Conservation (phyloP, 352 stramenopile genomes). For the Hyaloperonospora arabidopsidis region DNA sequence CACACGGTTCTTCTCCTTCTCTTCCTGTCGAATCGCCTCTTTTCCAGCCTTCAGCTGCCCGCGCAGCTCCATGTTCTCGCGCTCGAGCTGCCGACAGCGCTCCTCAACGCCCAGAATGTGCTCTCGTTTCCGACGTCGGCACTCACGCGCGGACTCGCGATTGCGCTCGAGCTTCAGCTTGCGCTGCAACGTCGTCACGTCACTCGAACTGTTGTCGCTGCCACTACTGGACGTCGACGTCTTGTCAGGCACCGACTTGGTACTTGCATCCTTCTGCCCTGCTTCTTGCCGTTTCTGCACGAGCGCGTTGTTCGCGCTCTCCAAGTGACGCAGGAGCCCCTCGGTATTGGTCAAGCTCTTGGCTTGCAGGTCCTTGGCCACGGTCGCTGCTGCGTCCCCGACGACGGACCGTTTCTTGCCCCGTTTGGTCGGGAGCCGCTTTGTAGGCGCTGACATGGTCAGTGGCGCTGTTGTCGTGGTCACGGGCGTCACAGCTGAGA, state of each 20-base stretch:
- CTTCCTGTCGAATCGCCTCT: slow-evolving; percentile 78
- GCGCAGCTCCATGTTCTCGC: slow-evolving; percentile 89
- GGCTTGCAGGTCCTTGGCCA: slow-evolving; percentile 19
- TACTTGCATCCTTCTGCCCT: slow-evolving; percentile 12
- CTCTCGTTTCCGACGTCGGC: slow-evolving; percentile 81
- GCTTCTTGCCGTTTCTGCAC: slow-evolving; percentile 55
- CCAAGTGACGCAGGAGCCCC: slow-evolving; percentile 55
- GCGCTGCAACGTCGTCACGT: slow-evolving; percentile 45
- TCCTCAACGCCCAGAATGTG: slow-evolving; percentile 78
- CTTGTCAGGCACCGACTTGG: too few relatives aligned
- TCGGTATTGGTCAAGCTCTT: slow-evolving; percentile 50
- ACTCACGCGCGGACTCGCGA: slow-evolving; percentile 86
- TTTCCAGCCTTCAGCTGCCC: slow-evolving; percentile 85
- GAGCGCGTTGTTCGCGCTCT: slow-evolving; percentile 66
- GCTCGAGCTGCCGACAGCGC: slow-evolving; percentile 72
- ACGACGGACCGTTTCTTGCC: slow-evolving; percentile 47
- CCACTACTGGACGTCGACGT: slow-evolving; percentile 41
- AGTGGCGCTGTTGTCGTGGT: slow-evolving; percentile 10
- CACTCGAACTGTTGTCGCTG: slow-evolving; percentile 30
- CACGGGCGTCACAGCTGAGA: slow-evolving; percentile 18
- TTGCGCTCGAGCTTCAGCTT: slow-evolving; percentile 89
- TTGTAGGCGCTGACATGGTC: slow-evolving; percentile 22
- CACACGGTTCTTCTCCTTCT: slow-evolving; percentile 81
- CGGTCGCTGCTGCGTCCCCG: slow-evolving; percentile 35
- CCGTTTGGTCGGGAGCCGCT: slow-evolving; percentile 22